Evolutionary conservation across 2,329 filamentous ascomycete genomes (phyloP), one percentile per base, ranked within the genome.

Genomic region (Phyllosticta citrichinensis): DNA sequence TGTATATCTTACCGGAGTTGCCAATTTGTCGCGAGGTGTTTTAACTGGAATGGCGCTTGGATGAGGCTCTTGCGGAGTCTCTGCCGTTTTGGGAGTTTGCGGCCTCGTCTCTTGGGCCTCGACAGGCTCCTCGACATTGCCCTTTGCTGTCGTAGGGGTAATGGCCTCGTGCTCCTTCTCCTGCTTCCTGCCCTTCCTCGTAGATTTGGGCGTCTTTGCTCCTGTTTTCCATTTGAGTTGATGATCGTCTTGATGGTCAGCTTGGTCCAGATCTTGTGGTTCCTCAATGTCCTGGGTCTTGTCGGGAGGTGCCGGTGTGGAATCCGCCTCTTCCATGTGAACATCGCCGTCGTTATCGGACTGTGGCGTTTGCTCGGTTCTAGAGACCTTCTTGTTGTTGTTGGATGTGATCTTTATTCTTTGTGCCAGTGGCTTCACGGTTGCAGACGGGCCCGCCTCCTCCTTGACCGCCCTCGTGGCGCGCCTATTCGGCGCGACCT

Each of bases 61-160:
- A 47, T 52, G 58, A 11, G 24, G 35, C 24, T 56, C 53, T 3
- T 60, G 52, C 19, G 33, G 5, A 33, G 25, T 56, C 54, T 20
- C 33, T 11, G 27, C 50, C 19, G 54, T 27, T 22, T 61, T 61
- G 3, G 54, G 30, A 20, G 59, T 27, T 27, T n/a, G 55, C 12
- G 11, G 52, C 40, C 50, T 61, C 40, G n/a, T 61, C 54, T 20
- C 59, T 57, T 12, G 59, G 22, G 2, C 33, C 35, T 61, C n/a
- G 54, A 52, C 12, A 50, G 40, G n/a, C 47, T 91, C 17, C 40
- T 50, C 17, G 55, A 47, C 17, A 47, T 47, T 19, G 14, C 47
- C 57, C 33, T 50, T 55, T 2, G 25, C 17, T 10, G 50, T n/a
- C 20, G 27, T n/a, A 1, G 55, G 52, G 24, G 53, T 55, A 20